Conservation (phyloP, 2,329 filamentous ascomycete genomes). For the Colletotrichum sublineola region DNA sequence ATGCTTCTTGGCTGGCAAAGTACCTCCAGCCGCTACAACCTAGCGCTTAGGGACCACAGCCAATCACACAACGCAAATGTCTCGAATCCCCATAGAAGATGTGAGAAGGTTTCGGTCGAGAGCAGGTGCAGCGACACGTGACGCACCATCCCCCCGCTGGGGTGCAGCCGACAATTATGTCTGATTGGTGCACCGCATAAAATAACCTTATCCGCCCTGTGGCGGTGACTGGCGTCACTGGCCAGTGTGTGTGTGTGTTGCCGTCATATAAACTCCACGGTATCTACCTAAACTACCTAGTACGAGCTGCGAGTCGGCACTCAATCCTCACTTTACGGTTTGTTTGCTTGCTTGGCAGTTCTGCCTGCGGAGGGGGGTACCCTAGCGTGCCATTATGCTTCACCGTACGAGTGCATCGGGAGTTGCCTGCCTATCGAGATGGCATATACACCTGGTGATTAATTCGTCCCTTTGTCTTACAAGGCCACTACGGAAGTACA, state of each 20-base stretch:
- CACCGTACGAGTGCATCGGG: no score
- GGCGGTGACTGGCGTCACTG: conserved; percentile 35
- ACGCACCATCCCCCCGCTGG: background rate
- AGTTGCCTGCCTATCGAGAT: background rate
- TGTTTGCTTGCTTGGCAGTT: background rate
- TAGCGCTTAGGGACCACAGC: background rate
- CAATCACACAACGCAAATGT: conserved; percentile 35
- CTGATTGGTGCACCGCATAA: conserved; percentile 25
- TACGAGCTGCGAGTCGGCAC: conserved; percentile 19
- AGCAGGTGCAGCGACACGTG: conserved; percentile 25
- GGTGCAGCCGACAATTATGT: conserved; percentile 20
- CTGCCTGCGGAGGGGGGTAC: background rate
- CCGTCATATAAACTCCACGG: background rate
- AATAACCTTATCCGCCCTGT: conserved; percentile 33
- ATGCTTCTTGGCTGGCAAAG: conserved; percentile 30
- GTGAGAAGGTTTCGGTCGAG: background rate
- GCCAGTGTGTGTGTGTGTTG: background rate
- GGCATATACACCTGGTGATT: background rate
- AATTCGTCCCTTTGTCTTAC: conserved; percentile 14
- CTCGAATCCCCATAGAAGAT: background rate
- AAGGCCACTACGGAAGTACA: background rate
- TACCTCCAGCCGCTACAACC: conserved; percentile 28
- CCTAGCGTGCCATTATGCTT: conserved; percentile 10
- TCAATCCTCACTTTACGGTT: background rate
- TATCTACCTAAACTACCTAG: background rate